Evolutionary conservation across 1,284 basidiomycete species (phyloP).

Genomic region (Ganoderma lucidum): DNA sequence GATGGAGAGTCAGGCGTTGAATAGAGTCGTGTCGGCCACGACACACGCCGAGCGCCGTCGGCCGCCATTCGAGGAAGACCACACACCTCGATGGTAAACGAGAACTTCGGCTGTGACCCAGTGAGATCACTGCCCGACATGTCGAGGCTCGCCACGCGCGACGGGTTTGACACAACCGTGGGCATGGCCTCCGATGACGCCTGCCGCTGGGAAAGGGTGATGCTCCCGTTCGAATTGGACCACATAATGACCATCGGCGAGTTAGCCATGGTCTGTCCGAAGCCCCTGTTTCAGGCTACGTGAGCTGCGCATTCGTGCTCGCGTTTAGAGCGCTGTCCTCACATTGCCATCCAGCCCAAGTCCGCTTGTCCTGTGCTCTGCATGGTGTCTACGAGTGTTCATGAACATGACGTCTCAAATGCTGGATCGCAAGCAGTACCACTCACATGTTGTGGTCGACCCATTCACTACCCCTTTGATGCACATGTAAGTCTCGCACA

Average conservation of each 20-base stretch:
- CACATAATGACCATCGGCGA: conserved; percentile 54
- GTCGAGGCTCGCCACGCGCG: conserved; percentile 43
- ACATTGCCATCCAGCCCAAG: conserved; percentile 41
- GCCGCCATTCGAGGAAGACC: neutral
- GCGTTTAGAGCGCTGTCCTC: conserved; percentile 9
- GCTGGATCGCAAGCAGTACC: neutral
- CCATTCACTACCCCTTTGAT: conserved; percentile 37
- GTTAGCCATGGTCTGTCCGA: conserved; percentile 46
- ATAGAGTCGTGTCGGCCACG: neutral
- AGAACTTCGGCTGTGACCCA: conserved; percentile 34
- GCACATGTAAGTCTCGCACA: conserved; percentile 33
- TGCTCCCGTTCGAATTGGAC: conserved; percentile 50
- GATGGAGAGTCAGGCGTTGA: neutral
- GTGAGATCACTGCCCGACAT: conserved; percentile 36
- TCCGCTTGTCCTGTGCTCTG: conserved; percentile 28
- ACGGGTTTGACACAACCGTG: conserved; percentile 45
- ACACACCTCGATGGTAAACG: conserved; percentile 34
- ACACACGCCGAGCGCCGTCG: neutral
- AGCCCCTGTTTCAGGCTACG: conserved; percentile 39
- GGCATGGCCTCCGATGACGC: conserved; percentile 46
- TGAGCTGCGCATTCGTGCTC: conserved; percentile 6
- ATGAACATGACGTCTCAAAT: neutral
- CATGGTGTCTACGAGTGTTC: conserved; percentile 31
- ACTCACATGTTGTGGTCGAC: conserved; percentile 35
- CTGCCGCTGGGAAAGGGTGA: conserved; percentile 52